Evolutionary conservation across 169 alveolate genomes (phyloP), one percentile per base, ranked within the genome.

Genomic region (Babesia sp.): DNA sequence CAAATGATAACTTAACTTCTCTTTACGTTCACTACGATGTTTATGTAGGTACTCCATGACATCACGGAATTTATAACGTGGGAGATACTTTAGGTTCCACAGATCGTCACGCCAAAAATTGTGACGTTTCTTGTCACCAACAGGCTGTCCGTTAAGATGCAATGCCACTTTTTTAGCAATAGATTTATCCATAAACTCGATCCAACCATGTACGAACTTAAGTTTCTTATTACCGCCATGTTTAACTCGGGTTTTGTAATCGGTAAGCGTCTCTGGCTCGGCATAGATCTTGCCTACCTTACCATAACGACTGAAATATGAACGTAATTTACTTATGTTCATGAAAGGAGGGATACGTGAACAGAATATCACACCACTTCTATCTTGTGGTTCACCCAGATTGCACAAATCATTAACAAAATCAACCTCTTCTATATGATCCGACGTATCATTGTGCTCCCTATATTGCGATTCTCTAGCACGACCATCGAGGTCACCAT

Each of bases 61-160:
- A 44, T 88, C 81, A 29, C 55, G 58, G 97, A 97, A 95, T 68
- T 93, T 93, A 85, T 93, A 93, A 58, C 86, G 87, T 34, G 96
- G 94, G 31, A 95, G 91, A 82, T 93, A 93, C 74, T 86, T 91
- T 11, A 94, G 85, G 83, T 90, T 93, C 98, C 98, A 94, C 24
- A 92, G 85, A 64, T 93, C 96, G 55, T 95, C 97, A 45, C 92
- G 70, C 91, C 95, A 91, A 45, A 87, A 50, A 46, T 92, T 91
- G 67, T 93, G 95, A 50, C 96, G 81, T 78, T 93, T 93, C 59
- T 91, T 93, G n/a, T 96, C 98, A 33, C 96, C 97, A 22, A 95
- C 89, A 39, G 86, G 85, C 63, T 88, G 90, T 41, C 93, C 93
- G 82, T 95, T 95, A 37, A 95, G 86, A 18, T 90, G 86, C 42